Evolutionary conservation across 202 grass and related monocot species (phyloP).

Genomic region (Cymbopogon flexuosus): DNA sequence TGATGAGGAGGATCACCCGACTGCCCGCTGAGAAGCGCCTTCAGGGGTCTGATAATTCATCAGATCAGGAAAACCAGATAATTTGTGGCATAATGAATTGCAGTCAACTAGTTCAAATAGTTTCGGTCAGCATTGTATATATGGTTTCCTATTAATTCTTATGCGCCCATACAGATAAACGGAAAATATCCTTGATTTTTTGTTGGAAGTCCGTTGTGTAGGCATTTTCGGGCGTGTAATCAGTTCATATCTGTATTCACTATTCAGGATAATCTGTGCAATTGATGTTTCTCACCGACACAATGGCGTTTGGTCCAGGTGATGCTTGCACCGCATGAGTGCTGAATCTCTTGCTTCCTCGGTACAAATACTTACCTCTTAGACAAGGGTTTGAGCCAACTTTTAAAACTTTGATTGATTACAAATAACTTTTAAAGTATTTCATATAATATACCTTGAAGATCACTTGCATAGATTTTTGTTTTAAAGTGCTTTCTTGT

Average conservation of each 20-base stretch:
- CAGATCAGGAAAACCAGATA: neutral
- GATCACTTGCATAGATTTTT: neutral
- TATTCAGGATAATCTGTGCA: neutral
- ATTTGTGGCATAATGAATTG: neutral
- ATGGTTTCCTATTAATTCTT: constrained; percentile 3
- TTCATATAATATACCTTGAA: too few relatives aligned
- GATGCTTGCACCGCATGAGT: neutral
- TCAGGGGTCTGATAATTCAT: neutral
- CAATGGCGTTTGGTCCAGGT: neutral
- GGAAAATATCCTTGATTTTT: neutral
- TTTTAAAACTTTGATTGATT: neutral
- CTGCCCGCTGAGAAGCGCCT: constrained; percentile 3
- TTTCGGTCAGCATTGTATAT: constrained; percentile 18
- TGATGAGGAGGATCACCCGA: constrained; percentile 30
- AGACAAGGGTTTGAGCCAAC: neutral
- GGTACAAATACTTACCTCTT: neutral
- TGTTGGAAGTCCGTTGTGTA: neutral
- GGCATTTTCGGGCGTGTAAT: neutral
- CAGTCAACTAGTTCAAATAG: neutral
- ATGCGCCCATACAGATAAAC: constrained; percentile 5
- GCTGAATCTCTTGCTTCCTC: neutral
- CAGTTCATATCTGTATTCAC: neutral
- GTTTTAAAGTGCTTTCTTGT: neutral
- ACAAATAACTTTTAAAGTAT: neutral
- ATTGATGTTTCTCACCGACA: neutral